These are phyloP conservation scores for Protea cynaroides DNA, from an alignment of 164 flowering plant species.

Conservation along the genomic window DNA sequence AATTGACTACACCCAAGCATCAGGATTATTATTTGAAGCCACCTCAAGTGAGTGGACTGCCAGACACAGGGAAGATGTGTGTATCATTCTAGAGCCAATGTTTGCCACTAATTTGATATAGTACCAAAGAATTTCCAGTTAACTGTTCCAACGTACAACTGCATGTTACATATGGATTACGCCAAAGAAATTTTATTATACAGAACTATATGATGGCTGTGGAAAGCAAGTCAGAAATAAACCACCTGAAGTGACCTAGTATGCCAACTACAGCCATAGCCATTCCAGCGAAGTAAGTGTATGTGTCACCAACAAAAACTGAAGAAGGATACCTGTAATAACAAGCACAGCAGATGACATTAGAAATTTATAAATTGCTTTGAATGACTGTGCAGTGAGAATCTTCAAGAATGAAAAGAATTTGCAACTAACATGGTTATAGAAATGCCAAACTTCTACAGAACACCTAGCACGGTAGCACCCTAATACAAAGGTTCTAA, in stretches of 20 bases:
- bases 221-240: conserved; percentile 3
- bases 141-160: no score
- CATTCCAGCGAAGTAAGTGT: conserved; percentile 98
- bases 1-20: no score
- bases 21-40: no score
- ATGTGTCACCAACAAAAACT: conserved; percentile 97
- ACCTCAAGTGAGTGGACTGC: no score
- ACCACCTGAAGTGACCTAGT: conserved; percentile 89
- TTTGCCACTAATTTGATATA: no score
- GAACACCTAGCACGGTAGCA: no score
- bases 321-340: conserved; percentile 88
- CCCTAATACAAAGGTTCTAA: no score
- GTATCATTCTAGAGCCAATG: no score
- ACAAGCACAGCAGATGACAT: conserved; percentile 3
- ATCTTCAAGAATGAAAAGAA: background rate
- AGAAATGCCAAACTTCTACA: background rate
- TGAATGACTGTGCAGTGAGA: background rate
- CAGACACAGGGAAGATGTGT: no score
- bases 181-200: background rate
- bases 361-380: conserved; percentile 1
- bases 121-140: no score
- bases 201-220: background rate
- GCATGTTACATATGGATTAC: no score
- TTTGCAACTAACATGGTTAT: background rate
- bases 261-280: conserved; percentile 95